These are phyloP conservation scores for Aspergillus sparsus DNA, from an alignment of 495 filamentous ascomycete species.

Conservation along the genomic window DNA sequence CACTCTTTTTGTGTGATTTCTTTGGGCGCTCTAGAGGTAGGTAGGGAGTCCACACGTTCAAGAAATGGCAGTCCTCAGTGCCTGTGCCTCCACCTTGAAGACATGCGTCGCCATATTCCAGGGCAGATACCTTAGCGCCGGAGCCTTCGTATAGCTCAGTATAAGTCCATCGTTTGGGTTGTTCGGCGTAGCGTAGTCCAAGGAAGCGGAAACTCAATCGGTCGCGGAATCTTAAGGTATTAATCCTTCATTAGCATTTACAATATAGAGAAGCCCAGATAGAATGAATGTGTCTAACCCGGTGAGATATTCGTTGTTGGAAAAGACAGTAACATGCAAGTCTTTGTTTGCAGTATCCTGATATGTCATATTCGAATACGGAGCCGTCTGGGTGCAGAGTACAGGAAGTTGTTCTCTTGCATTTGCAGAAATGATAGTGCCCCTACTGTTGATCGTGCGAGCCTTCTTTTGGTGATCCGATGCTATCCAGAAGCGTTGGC, in stretches of 20 bases:
- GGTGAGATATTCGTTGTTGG: background rate
- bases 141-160: slow-evolving; percentile 23
- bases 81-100: slow-evolving; percentile 21
- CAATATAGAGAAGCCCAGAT: no score
- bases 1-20: slow-evolving; percentile 8
- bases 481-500: background rate
- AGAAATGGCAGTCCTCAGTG: slow-evolving; percentile 40
- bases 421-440: background rate
- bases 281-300: background rate
- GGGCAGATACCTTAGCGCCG: slow-evolving; percentile 18
- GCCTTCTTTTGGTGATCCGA: background rate
- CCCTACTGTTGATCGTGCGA: background rate
- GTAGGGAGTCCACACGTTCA: slow-evolving; percentile 53
- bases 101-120: slow-evolving; percentile 27
- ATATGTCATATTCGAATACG: background rate
- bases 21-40: slow-evolving; percentile 33
- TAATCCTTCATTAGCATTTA: no score
- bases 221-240: slow-evolving; percentile 24
- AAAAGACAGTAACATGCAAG: background rate
- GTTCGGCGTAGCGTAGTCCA: slow-evolving; percentile 28
- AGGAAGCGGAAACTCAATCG: slow-evolving; percentile 28
- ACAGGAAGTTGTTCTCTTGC: background rate
- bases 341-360: background rate
- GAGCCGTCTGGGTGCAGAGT: background rate
- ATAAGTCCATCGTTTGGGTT: slow-evolving; percentile 27